Conservation (phyloP, 2,329 filamentous ascomycete genomes). For the Fusarium musae region DNA sequence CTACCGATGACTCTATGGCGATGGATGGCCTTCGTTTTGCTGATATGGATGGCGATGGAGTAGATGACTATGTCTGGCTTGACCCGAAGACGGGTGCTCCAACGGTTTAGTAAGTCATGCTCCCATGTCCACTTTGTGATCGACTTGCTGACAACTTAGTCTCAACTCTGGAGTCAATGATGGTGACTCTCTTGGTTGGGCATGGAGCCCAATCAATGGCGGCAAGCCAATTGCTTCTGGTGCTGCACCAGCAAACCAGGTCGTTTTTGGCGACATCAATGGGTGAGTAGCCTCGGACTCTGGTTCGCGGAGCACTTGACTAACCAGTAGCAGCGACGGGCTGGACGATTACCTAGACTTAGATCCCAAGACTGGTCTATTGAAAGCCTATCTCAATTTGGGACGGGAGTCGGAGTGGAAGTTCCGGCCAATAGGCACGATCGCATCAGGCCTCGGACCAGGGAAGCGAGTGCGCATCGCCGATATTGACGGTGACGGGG, state of each 20-base stretch:
- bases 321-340: background rate
- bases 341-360: background rate
- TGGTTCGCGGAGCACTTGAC: background rate
- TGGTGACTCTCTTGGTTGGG: conserved; percentile 14
- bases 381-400: background rate
- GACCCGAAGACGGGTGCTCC: conserved; percentile 3
- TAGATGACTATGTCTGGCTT: conserved; percentile 18
- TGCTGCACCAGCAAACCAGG: background rate
- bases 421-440: background rate
- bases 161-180: background rate
- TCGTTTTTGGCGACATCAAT: conserved; percentile 6
- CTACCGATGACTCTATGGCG: background rate
- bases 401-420: background rate
- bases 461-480: conserved; percentile 2
- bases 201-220: conserved; percentile 7
- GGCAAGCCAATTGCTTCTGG: conserved; percentile 11
- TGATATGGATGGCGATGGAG: conserved; percentile 22
- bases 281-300: background rate
- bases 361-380: background rate
- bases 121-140: accelerated
- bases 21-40: conserved; percentile 17
- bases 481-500: conserved; percentile 9
- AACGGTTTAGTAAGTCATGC: background rate
- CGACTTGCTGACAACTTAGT: background rate
- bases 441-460: background rate